Evolutionary conservation across 192 early-diverging fungal genomes (phyloP).

Genomic region (Martensiomyces pterosporus): DNA sequence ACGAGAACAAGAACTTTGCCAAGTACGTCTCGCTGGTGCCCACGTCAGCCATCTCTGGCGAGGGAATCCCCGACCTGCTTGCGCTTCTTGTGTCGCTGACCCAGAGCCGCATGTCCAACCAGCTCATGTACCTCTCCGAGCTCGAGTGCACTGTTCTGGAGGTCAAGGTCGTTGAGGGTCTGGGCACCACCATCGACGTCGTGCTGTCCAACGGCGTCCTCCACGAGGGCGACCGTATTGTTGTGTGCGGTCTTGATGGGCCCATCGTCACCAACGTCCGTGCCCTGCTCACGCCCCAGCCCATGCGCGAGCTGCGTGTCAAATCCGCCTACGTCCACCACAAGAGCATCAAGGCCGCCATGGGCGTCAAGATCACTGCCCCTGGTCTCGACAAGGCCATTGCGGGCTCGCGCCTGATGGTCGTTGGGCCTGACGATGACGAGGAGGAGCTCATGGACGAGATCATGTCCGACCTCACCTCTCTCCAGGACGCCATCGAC

Average conservation of each 20-base stretch:
- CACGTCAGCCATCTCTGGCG: slow-evolving; percentile 96
- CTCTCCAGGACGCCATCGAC: slow-evolving; percentile 72
- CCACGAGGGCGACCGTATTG: slow-evolving; percentile 93
- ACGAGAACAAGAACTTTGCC: slow-evolving; percentile 92
- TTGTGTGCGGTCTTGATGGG: slow-evolving; percentile 88
- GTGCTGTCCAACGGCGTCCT: slow-evolving; percentile 92
- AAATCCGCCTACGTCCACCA: slow-evolving; percentile 96
- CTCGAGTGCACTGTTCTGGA: slow-evolving; percentile 97
- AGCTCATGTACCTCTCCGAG: slow-evolving; percentile 95
- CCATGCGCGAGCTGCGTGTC: slow-evolving; percentile 92
- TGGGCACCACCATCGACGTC: slow-evolving; percentile 97
- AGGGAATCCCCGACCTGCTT: slow-evolving; percentile 97
- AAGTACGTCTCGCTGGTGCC: slow-evolving; percentile 95
- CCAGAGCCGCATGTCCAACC: slow-evolving; percentile 89
- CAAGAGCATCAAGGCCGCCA: slow-evolving; percentile 93
- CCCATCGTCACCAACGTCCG: slow-evolving; percentile 91
- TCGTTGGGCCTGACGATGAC: slow-evolving; percentile 92
- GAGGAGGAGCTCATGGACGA: slow-evolving; percentile 92
- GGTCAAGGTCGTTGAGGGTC: slow-evolving; percentile 98
- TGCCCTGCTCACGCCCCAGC: slow-evolving; percentile 98
- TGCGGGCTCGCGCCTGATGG: slow-evolving; percentile 92
- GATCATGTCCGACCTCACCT: slow-evolving; percentile 86
- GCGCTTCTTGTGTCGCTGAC: slow-evolving; percentile 87
- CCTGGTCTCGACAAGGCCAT: slow-evolving; percentile 93
- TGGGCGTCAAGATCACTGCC: slow-evolving; percentile 95